Evolutionary conservation across 1,139 yeast species (phyloP).

Genomic region (Hansenula lynferdii): DNA sequence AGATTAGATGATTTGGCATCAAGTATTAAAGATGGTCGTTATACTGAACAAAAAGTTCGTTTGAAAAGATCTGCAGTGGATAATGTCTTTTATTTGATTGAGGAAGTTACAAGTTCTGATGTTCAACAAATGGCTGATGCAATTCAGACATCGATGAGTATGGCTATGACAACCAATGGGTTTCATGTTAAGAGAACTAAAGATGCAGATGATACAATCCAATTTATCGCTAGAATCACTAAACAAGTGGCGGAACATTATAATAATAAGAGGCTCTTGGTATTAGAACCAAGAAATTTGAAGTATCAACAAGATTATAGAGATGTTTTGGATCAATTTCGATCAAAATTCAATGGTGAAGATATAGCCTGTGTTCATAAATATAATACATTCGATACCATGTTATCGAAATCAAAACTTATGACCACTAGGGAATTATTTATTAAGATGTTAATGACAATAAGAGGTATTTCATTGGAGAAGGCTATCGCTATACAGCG

Average conservation of each 20-base stretch:
- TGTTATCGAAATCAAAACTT: constrained; percentile 67
- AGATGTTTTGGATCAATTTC: constrained; percentile 34
- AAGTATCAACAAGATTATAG: constrained; percentile 49
- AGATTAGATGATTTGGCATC: constrained; percentile 78
- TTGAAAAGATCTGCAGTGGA: constrained; percentile 62
- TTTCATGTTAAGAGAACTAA: constrained; percentile 68
- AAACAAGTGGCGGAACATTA: constrained; percentile 38
- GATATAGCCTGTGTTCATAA: constrained; percentile 54
- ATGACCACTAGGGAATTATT: constrained; percentile 75
- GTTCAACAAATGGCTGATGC: constrained; percentile 51
- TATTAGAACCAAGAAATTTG: constrained; percentile 46
- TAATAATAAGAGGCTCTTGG: constrained; percentile 33
- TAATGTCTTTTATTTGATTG: constrained; percentile 76
- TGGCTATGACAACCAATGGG: constrained; percentile 59
- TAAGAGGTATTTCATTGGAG: constrained; percentile 77
- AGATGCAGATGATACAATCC: constrained; percentile 71
- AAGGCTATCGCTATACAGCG: constrained; percentile 77
- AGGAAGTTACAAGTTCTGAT: constrained; percentile 54
- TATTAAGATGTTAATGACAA: constrained; percentile 70
- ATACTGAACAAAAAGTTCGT: constrained; percentile 78
- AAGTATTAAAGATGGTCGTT: constrained; percentile 86
- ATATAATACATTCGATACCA: constrained; percentile 60
- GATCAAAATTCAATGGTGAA: constrained; percentile 36
- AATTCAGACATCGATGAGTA: constrained; percentile 72
- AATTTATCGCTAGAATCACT: constrained; percentile 57